Evolutionary conservation across 225 moss, liverwort and hornwort species (phyloP).

Genomic region (Climacium dendroides): DNA sequence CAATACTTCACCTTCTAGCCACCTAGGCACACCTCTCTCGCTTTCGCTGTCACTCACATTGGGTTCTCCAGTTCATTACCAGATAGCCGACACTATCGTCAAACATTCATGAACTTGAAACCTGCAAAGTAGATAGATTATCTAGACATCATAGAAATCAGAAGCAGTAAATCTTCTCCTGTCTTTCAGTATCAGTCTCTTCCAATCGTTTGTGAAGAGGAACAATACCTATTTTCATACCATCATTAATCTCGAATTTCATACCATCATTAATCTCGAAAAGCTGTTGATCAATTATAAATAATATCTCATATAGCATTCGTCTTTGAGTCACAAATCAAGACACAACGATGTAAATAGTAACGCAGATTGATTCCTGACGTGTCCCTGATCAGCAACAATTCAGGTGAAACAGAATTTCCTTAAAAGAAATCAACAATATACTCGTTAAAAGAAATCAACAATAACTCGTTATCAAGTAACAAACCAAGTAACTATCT

Average conservation of each 20-base stretch:
- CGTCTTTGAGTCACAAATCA: not conserved
- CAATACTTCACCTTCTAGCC: not conserved
- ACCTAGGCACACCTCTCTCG: conserved; percentile 1
- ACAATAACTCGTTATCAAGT: not conserved
- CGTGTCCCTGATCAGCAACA: not conserved
- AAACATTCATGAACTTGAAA: not conserved
- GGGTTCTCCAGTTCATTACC: conserved; percentile 9
- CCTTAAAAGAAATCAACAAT: not conserved
- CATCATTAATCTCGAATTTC: not conserved
- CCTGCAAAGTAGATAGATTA: not conserved
- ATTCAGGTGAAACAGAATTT: not conserved
- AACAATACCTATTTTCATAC: not conserved
- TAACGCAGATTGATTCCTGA: not conserved
- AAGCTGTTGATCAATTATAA: not conserved
- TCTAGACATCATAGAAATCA: not conserved
- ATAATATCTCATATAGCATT: not conserved
- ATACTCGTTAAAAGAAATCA: not conserved
- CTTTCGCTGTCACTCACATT: conserved; percentile 33
- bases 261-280: not conserved
- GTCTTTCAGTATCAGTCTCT: not conserved
- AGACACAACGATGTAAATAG: not conserved
- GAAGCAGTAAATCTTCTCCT: not conserved
- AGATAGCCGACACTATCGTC: not conserved
- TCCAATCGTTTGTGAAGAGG: not conserved
- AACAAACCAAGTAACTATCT: not conserved